Evolutionary conservation across 768 basidiomycete genomes (phyloP), one percentile per base, ranked within the genome.

Genomic region (Leucosporidium scottii): DNA sequence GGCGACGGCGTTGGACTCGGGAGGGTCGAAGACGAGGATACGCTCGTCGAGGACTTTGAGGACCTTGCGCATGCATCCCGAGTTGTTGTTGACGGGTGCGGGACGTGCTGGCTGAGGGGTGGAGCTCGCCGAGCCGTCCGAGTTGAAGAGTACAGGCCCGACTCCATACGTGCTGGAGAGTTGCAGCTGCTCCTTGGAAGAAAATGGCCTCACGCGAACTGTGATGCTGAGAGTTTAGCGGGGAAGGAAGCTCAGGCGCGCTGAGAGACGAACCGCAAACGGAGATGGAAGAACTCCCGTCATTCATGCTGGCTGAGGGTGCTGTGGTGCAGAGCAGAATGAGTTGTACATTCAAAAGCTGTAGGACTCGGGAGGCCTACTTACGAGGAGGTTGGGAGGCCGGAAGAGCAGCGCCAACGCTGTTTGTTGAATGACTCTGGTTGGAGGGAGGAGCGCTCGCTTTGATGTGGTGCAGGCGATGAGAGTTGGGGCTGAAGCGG

Each of bases 1-100:
- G 49, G 83, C 83, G 31, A 88, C 83, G 69, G 81, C 84, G 80
- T 93, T 89, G 78, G 87, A 87, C 79, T 96, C 92, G 67, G 91
- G 88, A 47, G 93, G 93, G 78, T 99, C 96, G 76, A 98, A 99
- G 20, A 91, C 91, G 68, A 98, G 83, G 74, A 94, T 91, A 64
- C 93, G 86, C 81, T 94, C 90, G 79, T 98, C 94, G 69, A 94
- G 84, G 60, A 93, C 85, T 78, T 93, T 90, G 62, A 92, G 85
- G 71, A 92, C 85, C 61, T 71, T 70, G 61, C 72, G 72, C 12
- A 68, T 53, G 3, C 54, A n/a, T 3, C 64, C 63, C 6, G 61
- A 56, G 1, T 61, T 63, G 0, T 44, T 44, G 39, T 27, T 7
- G 48, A 47, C 10, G 18, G 28, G n/a, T 23, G 47, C 2, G 28